Evolutionary conservation across 148 eudicot genomes (phyloP), one percentile per base, ranked within the genome.

Genomic region (Spergularia bocconei): DNA sequence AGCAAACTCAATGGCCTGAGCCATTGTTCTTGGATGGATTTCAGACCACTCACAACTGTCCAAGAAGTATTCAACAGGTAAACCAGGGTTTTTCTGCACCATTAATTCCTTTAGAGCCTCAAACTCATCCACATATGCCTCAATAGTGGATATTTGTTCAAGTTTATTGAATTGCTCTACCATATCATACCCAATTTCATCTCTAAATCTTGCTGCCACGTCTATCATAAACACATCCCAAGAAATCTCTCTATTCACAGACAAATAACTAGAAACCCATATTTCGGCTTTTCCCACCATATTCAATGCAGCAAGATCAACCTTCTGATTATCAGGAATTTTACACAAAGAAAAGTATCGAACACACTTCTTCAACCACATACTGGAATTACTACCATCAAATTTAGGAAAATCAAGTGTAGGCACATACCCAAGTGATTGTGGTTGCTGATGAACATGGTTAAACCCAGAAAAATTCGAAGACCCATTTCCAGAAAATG

Each of bases 101-200:
- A 67, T 4, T 19, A 44, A 6, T 4, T 33, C n/a, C 20, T 39
- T 47, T 2, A 67, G n/a, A 5, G 44, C 19, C 13, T 48, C 70
- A 47, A 67, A 41, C 19, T 15, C n/a, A 17, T 41, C 20, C 7
- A 66, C 9, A 66, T 66, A 41, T 0, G 38, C 69, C 1, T 67
- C 56, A 5, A 67, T 13, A 0, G 33, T 1, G 23, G 13, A 23
- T 12, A 0, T 6, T 48, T 67, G 70, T 1, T 19, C 0, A 1
- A 67, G 20, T 20, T 47, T 67, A 48, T 67, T 67, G 50, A 67
- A 67, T 7, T 67, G 13, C 12, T 67, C 70, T 3, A 67, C 33
- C 4, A 13, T 7, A 16, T 67, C 41, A 8, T 1, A 0, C 12
- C 7, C 20, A 19, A 7, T 2, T 0, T 48, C 14, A 17, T 67